Conservation (phyloP, 345 rosid species). For the Pelargonium nanum region DNA sequence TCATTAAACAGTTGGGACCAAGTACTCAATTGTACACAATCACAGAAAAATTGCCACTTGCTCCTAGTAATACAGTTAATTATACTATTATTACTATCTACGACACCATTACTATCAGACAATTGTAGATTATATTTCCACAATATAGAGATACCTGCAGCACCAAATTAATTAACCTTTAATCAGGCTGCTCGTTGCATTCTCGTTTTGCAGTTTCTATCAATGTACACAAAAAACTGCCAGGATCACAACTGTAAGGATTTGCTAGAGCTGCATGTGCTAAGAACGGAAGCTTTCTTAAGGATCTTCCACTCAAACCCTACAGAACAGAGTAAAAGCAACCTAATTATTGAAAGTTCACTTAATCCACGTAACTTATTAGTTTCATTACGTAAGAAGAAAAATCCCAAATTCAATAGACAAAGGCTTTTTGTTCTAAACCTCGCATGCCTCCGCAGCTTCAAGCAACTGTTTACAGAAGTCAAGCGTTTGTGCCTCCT, state of each 20-base stretch:
- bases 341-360: no score
- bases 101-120: no score
- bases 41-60: no score
- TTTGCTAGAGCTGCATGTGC: slow-evolving; percentile 68
- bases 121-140: no score
- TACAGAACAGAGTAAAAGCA: slow-evolving; percentile 17
- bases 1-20: no score
- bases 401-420: neutral
- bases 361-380: neutral
- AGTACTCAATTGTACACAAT: no score
- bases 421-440: slow-evolving; percentile 17
- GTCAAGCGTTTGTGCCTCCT: slow-evolving; percentile 26
- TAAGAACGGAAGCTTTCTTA: slow-evolving; percentile 88
- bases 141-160: no score
- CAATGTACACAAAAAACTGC: slow-evolving; percentile 61
- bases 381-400: neutral
- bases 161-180: slow-evolving; percentile 15
- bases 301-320: slow-evolving; percentile 90
- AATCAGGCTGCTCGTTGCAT: slow-evolving; percentile 57
- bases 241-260: slow-evolving; percentile 43
- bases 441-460: slow-evolving; percentile 91
- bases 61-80: no score
- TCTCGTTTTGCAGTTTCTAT: slow-evolving; percentile 59
- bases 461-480: slow-evolving; percentile 51
- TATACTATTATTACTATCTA: no score